These are phyloP conservation scores for Amylostereum areolatum DNA, from an alignment of 1,284 basidiomycete genomes.

Conservation along the genomic window DNA sequence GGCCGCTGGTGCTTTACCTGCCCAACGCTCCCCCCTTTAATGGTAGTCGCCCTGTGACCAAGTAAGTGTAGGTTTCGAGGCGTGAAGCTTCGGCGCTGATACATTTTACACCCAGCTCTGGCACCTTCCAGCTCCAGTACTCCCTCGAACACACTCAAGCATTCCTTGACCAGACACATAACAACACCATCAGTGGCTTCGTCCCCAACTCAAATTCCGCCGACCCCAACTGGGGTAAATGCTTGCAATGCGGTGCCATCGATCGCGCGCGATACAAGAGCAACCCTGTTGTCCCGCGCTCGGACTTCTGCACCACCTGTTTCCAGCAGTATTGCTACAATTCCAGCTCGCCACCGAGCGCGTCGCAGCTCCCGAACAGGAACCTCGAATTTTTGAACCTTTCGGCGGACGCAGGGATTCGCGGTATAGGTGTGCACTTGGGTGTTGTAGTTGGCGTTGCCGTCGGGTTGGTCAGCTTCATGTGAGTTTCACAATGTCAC, in stretches of 20 bases:
- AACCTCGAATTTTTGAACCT: no score
- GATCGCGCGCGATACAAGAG: conserved; percentile 43
- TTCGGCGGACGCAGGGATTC: no score
- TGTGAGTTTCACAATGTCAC: no score
- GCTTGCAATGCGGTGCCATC: conserved; percentile 48
- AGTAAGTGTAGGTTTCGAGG: conserved; percentile 31
- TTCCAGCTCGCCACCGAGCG: conserved; percentile 38
- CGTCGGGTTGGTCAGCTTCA: no score
- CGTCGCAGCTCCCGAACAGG: conserved; percentile 22
- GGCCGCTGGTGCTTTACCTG: conserved; percentile 55
- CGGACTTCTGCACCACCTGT: conserved; percentile 38
- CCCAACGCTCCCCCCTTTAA: conserved; percentile 59
- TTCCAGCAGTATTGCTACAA: conserved; percentile 54
- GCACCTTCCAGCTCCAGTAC: conserved; percentile 51
- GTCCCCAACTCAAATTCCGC: conserved; percentile 39
- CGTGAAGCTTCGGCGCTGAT: background rate
- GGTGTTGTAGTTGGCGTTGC: no score
- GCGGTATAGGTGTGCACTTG: no score
- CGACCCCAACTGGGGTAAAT: conserved; percentile 48
- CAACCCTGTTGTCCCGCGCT: conserved; percentile 28
- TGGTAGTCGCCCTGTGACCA: conserved; percentile 50
- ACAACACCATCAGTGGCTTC: conserved; percentile 52
- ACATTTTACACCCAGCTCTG: conserved; percentile 28
- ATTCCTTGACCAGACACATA: conserved; percentile 49
- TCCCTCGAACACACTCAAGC: conserved; percentile 36